Evolutionary conservation across 306 rosid species (phyloP), one percentile per base, ranked within the genome.

Genomic region (Dalbergia oliveri): DNA sequence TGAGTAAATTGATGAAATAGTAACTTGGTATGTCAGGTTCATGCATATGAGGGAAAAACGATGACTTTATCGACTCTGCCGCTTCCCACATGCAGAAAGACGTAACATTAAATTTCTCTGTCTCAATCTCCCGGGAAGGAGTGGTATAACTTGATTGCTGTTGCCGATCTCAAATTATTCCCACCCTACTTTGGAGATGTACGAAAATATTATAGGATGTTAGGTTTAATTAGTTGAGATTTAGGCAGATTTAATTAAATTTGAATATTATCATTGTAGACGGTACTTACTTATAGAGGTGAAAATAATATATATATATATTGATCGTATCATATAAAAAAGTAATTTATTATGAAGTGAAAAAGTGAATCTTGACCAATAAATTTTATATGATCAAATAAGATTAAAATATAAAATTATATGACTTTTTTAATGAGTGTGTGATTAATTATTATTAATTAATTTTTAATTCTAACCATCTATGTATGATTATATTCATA

Each of bases 31-130:
- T 62, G 23, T 3, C 66, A 23, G 63, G 61, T 61, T 76, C 50
- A 75, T 69, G 79, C 19, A 71, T 66, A 11, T 67, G 18, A 4
- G 33, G 63, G 15, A 14, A 6, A 47, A 66, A 31, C 3, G 11
- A 16, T 31, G 45, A 70, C 75, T n/a, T 26, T 43, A 11, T 21
- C 4, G 4, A 4, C 37, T 33, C 39, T 33, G 71, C 62, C 5
- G 39, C 72, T 35, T 41, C 64, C 65, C 81, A 65, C 31, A 37
- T 75, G 70, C 61, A 61, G 60, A 75, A 43, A 21, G 50, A 47
- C 8, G 6, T 11, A 8, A 5, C 57, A 50, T 13, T 50, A 31
- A 4, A 18, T n/a, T 44, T 61, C 7, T 26, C 11, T 47, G 5
- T 61, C 44, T 50, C 19, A 4, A 49, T 12, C 78, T 21, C 54